Evolutionary conservation across 495 filamentous ascomycete species (phyloP).

Genomic region (Immersiella caudata): DNA sequence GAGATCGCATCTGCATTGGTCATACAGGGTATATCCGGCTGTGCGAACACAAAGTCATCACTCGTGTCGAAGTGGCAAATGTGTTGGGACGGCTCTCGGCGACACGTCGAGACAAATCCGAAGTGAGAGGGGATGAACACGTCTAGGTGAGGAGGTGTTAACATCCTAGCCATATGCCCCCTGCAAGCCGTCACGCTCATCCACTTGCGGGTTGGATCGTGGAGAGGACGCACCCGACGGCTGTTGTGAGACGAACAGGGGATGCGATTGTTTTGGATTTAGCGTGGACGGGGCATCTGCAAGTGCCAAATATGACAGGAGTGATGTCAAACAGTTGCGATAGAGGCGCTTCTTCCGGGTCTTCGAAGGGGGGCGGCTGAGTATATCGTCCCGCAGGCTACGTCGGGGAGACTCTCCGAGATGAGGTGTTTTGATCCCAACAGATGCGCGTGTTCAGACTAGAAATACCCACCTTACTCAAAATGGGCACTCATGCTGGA

Average conservation of each 20-base stretch:
- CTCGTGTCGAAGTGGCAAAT: neutral
- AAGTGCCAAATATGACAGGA: no score
- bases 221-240: conserved; percentile 2
- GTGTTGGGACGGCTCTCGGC: no score
- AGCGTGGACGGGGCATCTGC: conserved; percentile 6
- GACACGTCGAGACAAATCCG: no score
- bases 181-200: neutral
- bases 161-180: conserved; percentile 2
- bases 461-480: conserved; percentile 8
- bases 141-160: conserved; percentile 1
- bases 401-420: neutral
- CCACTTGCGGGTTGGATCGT: neutral
- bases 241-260: conserved; percentile 1
- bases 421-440: conserved; percentile 14
- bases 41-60: conserved; percentile 4
- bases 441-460: conserved; percentile 4
- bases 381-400: conserved; percentile 3
- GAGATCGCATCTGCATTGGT: neutral
- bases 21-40: conserved; percentile 5
- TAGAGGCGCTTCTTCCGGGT: neutral
- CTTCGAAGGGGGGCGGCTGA: conserved; percentile 7
- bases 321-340: neutral
- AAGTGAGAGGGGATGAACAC: neutral
- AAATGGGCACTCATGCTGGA: conserved; percentile 8
- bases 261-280: conserved; percentile 5